phyloP scores from a whole-genome alignment of 257 asterid genomes.

The Gentiana dahurica region DNA sequence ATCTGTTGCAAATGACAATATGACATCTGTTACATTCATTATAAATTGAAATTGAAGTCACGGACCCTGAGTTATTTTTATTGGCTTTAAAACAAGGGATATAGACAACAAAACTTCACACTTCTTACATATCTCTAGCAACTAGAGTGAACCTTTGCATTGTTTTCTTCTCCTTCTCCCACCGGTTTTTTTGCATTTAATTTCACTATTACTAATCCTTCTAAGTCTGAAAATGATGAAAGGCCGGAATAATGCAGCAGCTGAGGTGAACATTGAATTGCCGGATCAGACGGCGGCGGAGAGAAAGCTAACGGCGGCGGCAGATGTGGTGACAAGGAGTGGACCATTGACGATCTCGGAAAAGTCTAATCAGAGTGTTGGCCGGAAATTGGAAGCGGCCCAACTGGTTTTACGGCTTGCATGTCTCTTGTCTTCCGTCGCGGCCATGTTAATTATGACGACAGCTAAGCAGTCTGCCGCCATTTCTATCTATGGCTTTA shows the following conservation, averaged over 20 bases:
- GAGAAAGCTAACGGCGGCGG: slow-evolving; percentile 2
- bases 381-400: slow-evolving; percentile 36
- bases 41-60: too few species aligned
- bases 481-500: slow-evolving; percentile 66
- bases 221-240: slow-evolving; percentile 16
- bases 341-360: slow-evolving; percentile 11
- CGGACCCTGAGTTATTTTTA: too few species aligned
- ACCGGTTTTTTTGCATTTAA: too few species aligned
- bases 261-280: slow-evolving; percentile 47
- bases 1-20: too few species aligned
- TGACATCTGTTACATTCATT: too few species aligned
- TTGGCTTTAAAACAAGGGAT: too few species aligned
- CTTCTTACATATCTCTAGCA: too few species aligned
- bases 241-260: slow-evolving; percentile 16
- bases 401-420: slow-evolving; percentile 32
- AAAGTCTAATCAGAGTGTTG: slow-evolving; percentile 2
- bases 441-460: slow-evolving; percentile 52
- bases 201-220: background rate
- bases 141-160: too few species aligned
- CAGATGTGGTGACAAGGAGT: slow-evolving; percentile 25
- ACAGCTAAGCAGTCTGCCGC: slow-evolving; percentile 62
- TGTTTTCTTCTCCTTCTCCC: too few species aligned
- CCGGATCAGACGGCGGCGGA: slow-evolving; percentile 31
- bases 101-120: too few species aligned
- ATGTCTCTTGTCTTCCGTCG: slow-evolving; percentile 48